phyloP scores from a whole-genome alignment of 2,329 filamentous ascomycete species.

The Cercospora brassicicola region DNA sequence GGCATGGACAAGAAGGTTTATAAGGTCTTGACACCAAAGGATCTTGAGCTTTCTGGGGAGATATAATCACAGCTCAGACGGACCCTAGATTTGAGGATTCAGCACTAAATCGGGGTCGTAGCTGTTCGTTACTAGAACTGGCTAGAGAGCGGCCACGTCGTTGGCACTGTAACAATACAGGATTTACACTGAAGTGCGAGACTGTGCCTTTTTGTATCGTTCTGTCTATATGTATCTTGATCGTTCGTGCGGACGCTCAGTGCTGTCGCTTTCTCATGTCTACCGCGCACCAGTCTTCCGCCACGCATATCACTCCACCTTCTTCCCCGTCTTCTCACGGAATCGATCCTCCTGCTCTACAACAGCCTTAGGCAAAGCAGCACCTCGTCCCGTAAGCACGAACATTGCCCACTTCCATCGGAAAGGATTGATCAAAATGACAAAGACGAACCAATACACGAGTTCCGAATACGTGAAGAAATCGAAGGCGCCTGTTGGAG shows the following conservation, averaged over 20 bases:
- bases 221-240: neutral
- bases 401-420: slow-evolving; percentile 88
- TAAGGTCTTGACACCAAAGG: slow-evolving; percentile 43
- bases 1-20: slow-evolving; percentile 59
- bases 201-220: neutral
- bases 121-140: neutral
- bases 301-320: neutral
- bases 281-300: neutral
- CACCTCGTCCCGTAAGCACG: slow-evolving; percentile 74
- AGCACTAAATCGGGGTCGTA: neutral
- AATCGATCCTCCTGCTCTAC: slow-evolving; percentile 66
- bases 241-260: neutral
- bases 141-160: neutral
- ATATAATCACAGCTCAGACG: neutral
- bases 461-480: slow-evolving; percentile 88
- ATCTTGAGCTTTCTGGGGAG: slow-evolving; percentile 18
- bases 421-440: slow-evolving; percentile 77
- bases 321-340: slow-evolving; percentile 48
- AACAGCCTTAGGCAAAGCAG: slow-evolving; percentile 63
- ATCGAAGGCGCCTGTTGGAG: slow-evolving; percentile 76
- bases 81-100: neutral
- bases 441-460: slow-evolving; percentile 82
- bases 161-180: neutral
- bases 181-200: neutral
- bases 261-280: neutral